These are phyloP conservation scores for Colletotrichum gloeosporioides DNA, from an alignment of 2,329 filamentous ascomycete genomes.

Conservation along the genomic window DNA sequence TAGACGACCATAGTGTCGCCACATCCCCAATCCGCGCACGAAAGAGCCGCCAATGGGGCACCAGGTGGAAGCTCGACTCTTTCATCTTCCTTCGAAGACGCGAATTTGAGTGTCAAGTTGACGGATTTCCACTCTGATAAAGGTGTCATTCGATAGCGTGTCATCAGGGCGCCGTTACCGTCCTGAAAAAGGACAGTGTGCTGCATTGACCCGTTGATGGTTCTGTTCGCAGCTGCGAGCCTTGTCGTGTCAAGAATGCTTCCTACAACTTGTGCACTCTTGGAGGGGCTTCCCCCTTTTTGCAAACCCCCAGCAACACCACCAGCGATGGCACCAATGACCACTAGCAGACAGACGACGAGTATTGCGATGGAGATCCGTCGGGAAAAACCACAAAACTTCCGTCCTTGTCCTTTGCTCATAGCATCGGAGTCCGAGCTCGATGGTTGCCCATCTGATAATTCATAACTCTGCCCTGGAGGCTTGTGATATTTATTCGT, in stretches of 20 bases:
- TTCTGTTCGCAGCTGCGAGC: not conserved
- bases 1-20: not conserved
- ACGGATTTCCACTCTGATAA: not conserved
- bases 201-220: not conserved
- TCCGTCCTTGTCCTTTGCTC: not conserved
- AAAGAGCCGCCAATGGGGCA: not conserved
- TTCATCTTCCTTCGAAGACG: not conserved
- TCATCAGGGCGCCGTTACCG: not conserved
- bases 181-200: not conserved
- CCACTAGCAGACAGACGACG: not conserved
- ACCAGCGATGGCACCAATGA: not conserved
- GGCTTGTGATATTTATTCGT: not conserved
- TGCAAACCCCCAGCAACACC: not conserved
- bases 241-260: not conserved
- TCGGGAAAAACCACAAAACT: not conserved
- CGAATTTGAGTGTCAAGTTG: not conserved
- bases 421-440: not conserved
- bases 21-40: not conserved
- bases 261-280: not conserved
- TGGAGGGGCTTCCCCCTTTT: not conserved
- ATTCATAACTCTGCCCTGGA: not conserved
- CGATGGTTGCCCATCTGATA: not conserved
- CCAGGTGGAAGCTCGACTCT: not conserved
- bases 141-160: not conserved
- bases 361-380: not conserved